Conservation (phyloP, 208 protist genomes). For the Porcisia deanei region DNA sequence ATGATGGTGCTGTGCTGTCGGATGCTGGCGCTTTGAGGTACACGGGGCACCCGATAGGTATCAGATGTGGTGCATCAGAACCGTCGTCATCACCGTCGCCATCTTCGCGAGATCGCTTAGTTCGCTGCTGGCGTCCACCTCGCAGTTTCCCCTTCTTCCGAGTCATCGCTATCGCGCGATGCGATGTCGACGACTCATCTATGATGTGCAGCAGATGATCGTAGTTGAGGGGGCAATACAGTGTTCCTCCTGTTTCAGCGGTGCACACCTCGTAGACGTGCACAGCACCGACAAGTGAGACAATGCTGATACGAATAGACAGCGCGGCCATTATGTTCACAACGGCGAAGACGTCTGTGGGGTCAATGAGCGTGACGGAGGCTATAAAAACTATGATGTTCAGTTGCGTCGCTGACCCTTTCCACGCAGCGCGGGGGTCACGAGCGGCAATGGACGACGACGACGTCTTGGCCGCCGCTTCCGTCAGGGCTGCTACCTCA, state of each 20-base stretch:
- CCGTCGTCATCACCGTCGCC: conserved; percentile 13
- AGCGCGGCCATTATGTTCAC: conserved; percentile 46
- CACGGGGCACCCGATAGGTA: conserved; percentile 75
- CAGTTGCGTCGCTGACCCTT: conserved; percentile 36
- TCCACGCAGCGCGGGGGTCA: conserved; percentile 11
- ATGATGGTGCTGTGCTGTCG: neutral
- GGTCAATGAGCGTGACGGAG: conserved; percentile 82
- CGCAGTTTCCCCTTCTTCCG: conserved; percentile 5
- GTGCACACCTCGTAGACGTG: conserved; percentile 76
- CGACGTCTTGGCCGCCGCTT: neutral
- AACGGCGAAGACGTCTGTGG: conserved; percentile 74
- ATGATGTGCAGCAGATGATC: conserved; percentile 73
- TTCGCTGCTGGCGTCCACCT: neutral
- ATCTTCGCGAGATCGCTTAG: conserved; percentile 12
- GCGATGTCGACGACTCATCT: conserved; percentile 35
- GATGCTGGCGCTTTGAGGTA: conserved; percentile 28
- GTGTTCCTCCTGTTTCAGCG: conserved; percentile 45
- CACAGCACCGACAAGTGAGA: conserved; percentile 81
- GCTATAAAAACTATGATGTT: conserved; percentile 70
- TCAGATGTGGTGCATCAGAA: conserved; percentile 25
- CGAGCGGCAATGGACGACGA: neutral
- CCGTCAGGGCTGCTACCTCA: conserved; percentile 36
- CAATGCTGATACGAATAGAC: conserved; percentile 54
- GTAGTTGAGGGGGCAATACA: conserved; percentile 80
- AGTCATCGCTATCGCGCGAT: conserved; percentile 14